Base-by-base conservation (phyloP, 2,329 filamentous ascomycete genomes). In the Mycocentrospora acerina region DNA sequence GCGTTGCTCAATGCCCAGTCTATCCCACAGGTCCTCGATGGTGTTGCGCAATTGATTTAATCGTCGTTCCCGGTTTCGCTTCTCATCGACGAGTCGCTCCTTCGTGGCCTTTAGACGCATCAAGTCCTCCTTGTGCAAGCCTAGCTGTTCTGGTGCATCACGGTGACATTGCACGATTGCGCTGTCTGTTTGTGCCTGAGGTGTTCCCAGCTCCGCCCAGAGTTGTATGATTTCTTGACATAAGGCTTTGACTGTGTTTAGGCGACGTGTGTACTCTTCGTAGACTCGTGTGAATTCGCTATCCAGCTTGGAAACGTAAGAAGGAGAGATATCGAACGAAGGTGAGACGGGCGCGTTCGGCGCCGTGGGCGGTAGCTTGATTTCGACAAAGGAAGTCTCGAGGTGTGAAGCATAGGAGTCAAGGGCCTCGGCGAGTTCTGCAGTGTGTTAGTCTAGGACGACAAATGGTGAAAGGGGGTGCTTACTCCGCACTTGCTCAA, bases 381-480 rank as follows among this genome's bases (percentile, higher is more conserved):
- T 83, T 60, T 84, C 81, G 51, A 97, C 80, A 65, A 97, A 97
- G 2, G 85, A 85, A 9, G 88, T 74, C 66, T 98, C 93, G 31
- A 98, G 86, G 65, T 97, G 93, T 8, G 88, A 95, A 2, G 93
- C 95, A 67, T 97, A 98, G 4, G 91, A 96, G 64, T 95, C 86
- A 34, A 98, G 83, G 4, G 91, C 91, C 69, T 94, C 83, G 16
- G 90, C 90, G 49, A 98, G 85, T 76, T 96, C 89, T 94, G 34
- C 6, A 30, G 18, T 19, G 12, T 24, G 46, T 65, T 34, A 62
- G 51, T 30, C 27, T 9, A 26, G 26, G 32, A 2, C 11, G 13
- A 8, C 17, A 14, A 17, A 9, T 7, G 5, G 12, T 17, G 16
- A 3, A n/a, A 19, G 27, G 30, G 5, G 11, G 6, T 8, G 69